phyloP scores from a whole-genome alignment of 2,329 filamentous ascomycete genomes.

The Ascochyta clinopodiicola region DNA sequence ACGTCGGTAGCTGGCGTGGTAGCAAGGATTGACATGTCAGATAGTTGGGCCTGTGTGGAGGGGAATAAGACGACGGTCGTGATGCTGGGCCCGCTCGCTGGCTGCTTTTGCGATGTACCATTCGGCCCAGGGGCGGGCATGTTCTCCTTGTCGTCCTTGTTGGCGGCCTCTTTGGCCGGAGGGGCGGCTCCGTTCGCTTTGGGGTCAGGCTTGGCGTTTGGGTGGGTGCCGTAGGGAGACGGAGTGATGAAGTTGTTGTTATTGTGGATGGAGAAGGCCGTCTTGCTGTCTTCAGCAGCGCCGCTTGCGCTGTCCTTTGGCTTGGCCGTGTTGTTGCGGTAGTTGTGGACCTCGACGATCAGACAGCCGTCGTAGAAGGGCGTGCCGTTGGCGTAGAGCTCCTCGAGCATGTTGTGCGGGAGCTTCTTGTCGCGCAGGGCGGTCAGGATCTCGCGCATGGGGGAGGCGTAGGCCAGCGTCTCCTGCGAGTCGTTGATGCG shows the following conservation, averaged over 20 bases:
- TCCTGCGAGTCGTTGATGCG: slow-evolving; percentile 86
- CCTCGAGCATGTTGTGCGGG: slow-evolving; percentile 85
- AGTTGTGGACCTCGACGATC: slow-evolving; percentile 92
- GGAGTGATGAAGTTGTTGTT: slow-evolving; percentile 90
- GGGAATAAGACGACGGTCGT: slow-evolving; percentile 85
- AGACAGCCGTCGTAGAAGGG: slow-evolving; percentile 90
- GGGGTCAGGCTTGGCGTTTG: slow-evolving; percentile 36
- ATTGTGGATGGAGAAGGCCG: slow-evolving; percentile 87
- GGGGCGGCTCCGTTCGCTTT: slow-evolving; percentile 34
- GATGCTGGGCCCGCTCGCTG: slow-evolving; percentile 58
- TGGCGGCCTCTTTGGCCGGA: slow-evolving; percentile 28
- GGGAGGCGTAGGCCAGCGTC: slow-evolving; percentile 89
- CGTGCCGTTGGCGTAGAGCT: slow-evolving; percentile 74
- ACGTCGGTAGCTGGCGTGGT: slow-evolving; percentile 67
- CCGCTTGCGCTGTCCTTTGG: slow-evolving; percentile 55
- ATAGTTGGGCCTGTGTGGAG: slow-evolving; percentile 75
- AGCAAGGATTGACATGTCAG: slow-evolving; percentile 78
- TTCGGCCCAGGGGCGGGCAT: slow-evolving; percentile 61
- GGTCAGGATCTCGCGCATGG: slow-evolving; percentile 82
- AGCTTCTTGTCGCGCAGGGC: slow-evolving; percentile 79
- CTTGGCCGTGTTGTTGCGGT: slow-evolving; percentile 71
- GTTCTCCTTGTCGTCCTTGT: slow-evolving; percentile 62
- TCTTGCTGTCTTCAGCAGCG: slow-evolving; percentile 64
- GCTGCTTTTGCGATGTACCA: slow-evolving; percentile 53
- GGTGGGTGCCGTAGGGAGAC: slow-evolving; percentile 82